phyloP scores from a whole-genome alignment of 208 protist species.

The Trypanosoma caninum region DNA sequence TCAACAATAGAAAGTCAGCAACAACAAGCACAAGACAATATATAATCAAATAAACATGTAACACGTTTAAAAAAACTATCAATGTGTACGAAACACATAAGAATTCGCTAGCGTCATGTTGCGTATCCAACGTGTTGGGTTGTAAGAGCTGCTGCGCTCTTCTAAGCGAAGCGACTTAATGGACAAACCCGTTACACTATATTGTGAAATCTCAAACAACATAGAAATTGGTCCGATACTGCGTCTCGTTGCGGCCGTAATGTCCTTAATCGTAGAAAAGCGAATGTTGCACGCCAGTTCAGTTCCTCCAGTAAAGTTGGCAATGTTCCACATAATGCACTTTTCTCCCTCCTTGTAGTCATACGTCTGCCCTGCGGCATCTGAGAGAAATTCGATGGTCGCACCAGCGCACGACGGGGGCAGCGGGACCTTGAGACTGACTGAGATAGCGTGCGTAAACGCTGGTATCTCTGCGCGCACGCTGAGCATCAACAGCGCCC shows the following conservation, averaged over 20 bases:
- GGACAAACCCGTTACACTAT: slow-evolving; percentile 42
- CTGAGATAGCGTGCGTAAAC: slow-evolving; percentile 26
- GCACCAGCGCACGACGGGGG: slow-evolving; percentile 38
- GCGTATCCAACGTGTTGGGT: slow-evolving; percentile 83
- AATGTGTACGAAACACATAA: slow-evolving; percentile 78
- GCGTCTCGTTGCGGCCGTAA: slow-evolving; percentile 38
- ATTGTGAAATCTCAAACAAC: slow-evolving; percentile 92
- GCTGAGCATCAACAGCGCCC: slow-evolving; percentile 39
- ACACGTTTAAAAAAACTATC: slow-evolving; percentile 8
- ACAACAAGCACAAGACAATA: slow-evolving; percentile 18
- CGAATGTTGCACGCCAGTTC: slow-evolving; percentile 56
- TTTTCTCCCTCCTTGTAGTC: slow-evolving; percentile 62
- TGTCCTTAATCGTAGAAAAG: slow-evolving; percentile 39
- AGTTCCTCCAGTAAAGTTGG: slow-evolving; percentile 60
- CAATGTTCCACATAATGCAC: slow-evolving; percentile 80
- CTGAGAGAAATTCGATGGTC: slow-evolving; percentile 34
- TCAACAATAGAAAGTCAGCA: not conserved
- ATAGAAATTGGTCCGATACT: slow-evolving; percentile 77
- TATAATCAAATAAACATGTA: slow-evolving; percentile 1
- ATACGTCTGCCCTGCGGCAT: slow-evolving; percentile 34
- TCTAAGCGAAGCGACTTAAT: slow-evolving; percentile 60
- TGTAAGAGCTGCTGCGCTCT: slow-evolving; percentile 73
- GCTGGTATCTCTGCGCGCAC: slow-evolving; percentile 46
- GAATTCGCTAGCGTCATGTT: slow-evolving; percentile 83
- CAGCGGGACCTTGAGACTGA: slow-evolving; percentile 43